Percentiles rank a stretch among this genome's conserved stretches.
Conservation (phyloP, 108 stramenopile species). For the Pseudonitzschia delicatissima region DNA sequence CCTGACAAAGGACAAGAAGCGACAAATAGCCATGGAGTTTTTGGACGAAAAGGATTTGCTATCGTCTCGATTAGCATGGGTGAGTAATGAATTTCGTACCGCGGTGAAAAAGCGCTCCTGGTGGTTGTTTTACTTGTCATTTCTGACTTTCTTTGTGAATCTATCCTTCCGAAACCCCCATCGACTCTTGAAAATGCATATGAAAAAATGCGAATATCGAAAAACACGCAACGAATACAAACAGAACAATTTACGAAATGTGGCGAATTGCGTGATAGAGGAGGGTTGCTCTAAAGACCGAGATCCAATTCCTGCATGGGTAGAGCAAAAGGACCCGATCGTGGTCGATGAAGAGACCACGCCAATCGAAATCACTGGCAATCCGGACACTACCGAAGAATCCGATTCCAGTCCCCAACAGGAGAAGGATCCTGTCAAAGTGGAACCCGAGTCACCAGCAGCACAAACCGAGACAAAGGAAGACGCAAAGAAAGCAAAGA, state of each 20-base stretch:
- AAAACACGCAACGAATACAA: not conserved
- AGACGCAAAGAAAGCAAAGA: not conserved
- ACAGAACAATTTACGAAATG: constrained; percentile 10
- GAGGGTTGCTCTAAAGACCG: not conserved
- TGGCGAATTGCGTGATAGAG: constrained; percentile 1
- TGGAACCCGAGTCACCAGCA: too few relatives aligned
- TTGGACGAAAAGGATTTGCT: constrained; percentile 1
- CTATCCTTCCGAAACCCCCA: not conserved
- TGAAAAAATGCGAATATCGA: too few relatives aligned
- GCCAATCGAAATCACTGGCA: not conserved
- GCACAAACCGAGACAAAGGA: not conserved
- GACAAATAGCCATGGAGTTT: not conserved
- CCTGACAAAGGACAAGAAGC: constrained; percentile 8
- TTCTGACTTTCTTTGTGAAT: not conserved
- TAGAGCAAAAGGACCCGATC: constrained; percentile 3
- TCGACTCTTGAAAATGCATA: not conserved
- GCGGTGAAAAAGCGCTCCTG: not conserved
- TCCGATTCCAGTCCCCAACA: too few relatives aligned
- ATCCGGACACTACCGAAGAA: not conserved
- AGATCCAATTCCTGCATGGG: constrained; percentile 8
- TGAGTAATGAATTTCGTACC: too few relatives aligned
- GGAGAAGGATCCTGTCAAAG: too few relatives aligned
- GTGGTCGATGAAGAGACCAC: not conserved
- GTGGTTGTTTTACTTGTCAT: not conserved
- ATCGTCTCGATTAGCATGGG: not conserved